phyloP scores from a whole-genome alignment of 495 filamentous ascomycete genomes.

The Penicillium longicatenatum region DNA sequence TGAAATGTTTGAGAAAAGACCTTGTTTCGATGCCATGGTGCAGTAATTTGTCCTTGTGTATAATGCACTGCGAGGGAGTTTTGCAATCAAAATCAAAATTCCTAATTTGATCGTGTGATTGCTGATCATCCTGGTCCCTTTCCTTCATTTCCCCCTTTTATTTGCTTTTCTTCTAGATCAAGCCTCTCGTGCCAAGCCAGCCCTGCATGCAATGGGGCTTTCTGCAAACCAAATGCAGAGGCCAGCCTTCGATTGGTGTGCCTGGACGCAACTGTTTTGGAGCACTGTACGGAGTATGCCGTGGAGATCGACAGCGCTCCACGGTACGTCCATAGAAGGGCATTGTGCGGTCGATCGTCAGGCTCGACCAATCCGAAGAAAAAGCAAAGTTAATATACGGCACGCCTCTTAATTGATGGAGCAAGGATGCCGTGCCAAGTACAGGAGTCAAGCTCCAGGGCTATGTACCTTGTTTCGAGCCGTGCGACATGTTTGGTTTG shows the following conservation, averaged over 20 bases:
- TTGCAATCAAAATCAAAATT: constrained; percentile 14
- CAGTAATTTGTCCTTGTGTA: constrained; percentile 20
- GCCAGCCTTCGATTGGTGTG: background rate
- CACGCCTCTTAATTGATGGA: background rate
- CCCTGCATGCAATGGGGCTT: background rate
- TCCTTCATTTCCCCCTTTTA: background rate
- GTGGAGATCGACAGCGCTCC: background rate
- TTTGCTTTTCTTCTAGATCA: background rate
- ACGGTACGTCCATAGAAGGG: background rate
- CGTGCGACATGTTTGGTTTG: background rate
- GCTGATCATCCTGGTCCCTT: constrained; percentile 3
- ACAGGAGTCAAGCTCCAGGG: background rate
- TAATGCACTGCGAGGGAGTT: constrained; percentile 24
- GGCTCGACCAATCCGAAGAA: background rate
- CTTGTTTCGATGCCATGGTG: background rate
- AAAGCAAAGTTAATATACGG: background rate
- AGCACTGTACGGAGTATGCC: background rate
- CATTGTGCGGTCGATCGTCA: background rate
- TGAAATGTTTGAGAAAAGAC: background rate
- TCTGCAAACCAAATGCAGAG: background rate
- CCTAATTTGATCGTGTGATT: constrained; percentile 5
- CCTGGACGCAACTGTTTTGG: background rate
- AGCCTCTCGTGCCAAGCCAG: background rate
- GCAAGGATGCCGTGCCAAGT: background rate
- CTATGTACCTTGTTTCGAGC: too few species aligned